Evolutionary conservation across 352 stramenopile species (phyloP), one percentile per base, ranked within the genome.

Genomic region (Pythium plurisporium): DNA sequence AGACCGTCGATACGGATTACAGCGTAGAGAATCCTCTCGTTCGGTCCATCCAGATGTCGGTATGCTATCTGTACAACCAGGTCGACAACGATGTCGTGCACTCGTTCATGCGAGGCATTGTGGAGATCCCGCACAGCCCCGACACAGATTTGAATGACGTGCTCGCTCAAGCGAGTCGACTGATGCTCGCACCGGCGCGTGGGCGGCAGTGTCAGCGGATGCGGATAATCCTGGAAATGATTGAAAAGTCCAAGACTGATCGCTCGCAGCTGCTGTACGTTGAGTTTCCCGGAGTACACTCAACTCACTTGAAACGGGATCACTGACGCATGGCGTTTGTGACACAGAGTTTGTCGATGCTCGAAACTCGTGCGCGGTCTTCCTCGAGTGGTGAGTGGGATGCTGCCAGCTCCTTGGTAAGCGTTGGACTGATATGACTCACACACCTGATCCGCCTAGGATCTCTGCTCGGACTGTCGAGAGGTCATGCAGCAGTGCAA

Each of bases 11-110:
- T 42, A 69, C 69, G 17, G 37, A 51, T 10, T 49, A 62, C 26
- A 23, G 41, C 0, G 43, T 19, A 19, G 41, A 59, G 25, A 51
- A 62, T 5, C 47, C 72, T 15, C 47, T 48, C 15, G 62, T 60
- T 0, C 67, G 64, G 34, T 64, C 62, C 1, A 60, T 82, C 47
- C 73, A 77, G 43, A 68, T 86, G 49, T 88, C 78, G 20, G 62
- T 83, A 17, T 88, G 78, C 46, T 88, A 86, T 58, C 26, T 88
- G 47, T 88, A 86, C 60, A 72, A 68, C 26, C 74, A 86, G 44
- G 34, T 67, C 37, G 54, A 62, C 5, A 57, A 48, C 5, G 70
- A 80, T 20, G 33, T 69, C 4, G 72, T 85, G 25, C 73, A 86
- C 48, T 67, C 82, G 22, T 88, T 85, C 60, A 62, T 73, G 25